Evolutionary conservation across 192 early-diverging fungal species (phyloP), one percentile per base, ranked within the genome.

Genomic region (Coemansia sp.): DNA sequence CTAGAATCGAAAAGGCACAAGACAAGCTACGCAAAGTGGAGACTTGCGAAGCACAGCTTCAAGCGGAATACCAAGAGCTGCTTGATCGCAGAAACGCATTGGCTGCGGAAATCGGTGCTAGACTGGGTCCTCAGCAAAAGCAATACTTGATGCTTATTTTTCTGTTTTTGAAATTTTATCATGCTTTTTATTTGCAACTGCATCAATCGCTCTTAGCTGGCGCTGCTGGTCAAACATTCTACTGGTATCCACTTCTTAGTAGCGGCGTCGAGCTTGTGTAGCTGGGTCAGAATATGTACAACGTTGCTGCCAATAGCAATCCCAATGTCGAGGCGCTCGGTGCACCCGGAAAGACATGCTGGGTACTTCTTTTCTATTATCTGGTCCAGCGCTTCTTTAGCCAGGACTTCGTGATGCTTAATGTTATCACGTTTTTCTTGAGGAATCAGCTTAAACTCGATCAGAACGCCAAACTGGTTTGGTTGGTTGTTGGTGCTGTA

Each of bases 221-320:
- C 40, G 15, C 40, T 16, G 15, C 39, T 13, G 12, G 39, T 13
- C 15, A 13, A 42, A 42, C 9, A 13, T 13, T 43, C 15, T 16
- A 43, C 40, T 39, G 52, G 48, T 0, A 23, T 23, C 74, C 74
- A 77, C n/a, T 68, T 59, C 0, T 37, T 48, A 8, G 70, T 65
- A 5, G 28, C 65, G 2, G 40, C 48, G 21, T 68, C n/a, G 66
- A 66, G 63, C 20, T 37, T 56, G 37, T 62, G 68, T 29, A 72
- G 61, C 37, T 52, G 59, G n/a, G 59, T 40, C 25, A 31, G 31
- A 4, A 63, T 52, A 18, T 63, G 37, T 8, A 68, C 63, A 0
- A 64, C 70, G 29, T 58, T 77, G 58, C 72, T 72, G 16, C 75
- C 70, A 26, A 77, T 70, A 28, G 75, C 75, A 55, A 77, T 67